Base-by-base conservation (phyloP, 1,284 basidiomycete species). In the Boletellus sp. region DNA sequence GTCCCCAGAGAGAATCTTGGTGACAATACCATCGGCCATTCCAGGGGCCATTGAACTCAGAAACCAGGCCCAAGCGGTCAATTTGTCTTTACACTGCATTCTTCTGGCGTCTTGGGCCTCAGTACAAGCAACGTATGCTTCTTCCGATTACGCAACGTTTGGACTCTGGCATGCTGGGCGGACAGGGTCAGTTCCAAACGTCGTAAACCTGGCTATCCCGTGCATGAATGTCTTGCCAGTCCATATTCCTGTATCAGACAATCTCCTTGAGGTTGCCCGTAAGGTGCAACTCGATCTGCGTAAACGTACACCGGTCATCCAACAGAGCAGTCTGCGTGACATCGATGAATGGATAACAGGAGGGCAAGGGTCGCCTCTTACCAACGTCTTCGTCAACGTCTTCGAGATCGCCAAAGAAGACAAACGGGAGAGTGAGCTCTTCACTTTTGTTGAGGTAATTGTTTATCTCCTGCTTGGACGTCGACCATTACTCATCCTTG, bases 181-280 rank as follows among this genome's bases (percentile, higher is more conserved):
- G 44, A 71, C 73, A 7, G 73, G 71, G 15, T 53, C 68, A 8
- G 43, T 67, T 30, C 52, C 62, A 26, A 66, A 70, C 21, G 59
- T 75, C 28, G 72, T 73, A 28, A 66, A 61, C 30, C 55, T 79
- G n/a, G 73, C 74, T 4, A 59, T 71, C 11, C 77, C 78, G 22
- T 77, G 75, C 56, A 70, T 76, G 62, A 79, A 80, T 53, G 69
- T 76, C n/a, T 55, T 79, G 19, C 77, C 77, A 15, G 60, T 79
- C 37, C 63, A 68, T 51, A 64, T 77, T 12, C 44, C 57, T 7
- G 60, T 54, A 30, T 54, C 61, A 16, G 47, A 55, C n/a, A 53
- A 47, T 22, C 59, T 57, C n/a, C 42, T 60, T 24, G 59, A 60
- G 32, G 56, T 72, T 16, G 73, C 74, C 2, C 59, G 56, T 41